Evolutionary conservation across 116 monocot species (phyloP), one percentile per base, ranked within the genome.

Genomic region (Zostera marina): DNA sequence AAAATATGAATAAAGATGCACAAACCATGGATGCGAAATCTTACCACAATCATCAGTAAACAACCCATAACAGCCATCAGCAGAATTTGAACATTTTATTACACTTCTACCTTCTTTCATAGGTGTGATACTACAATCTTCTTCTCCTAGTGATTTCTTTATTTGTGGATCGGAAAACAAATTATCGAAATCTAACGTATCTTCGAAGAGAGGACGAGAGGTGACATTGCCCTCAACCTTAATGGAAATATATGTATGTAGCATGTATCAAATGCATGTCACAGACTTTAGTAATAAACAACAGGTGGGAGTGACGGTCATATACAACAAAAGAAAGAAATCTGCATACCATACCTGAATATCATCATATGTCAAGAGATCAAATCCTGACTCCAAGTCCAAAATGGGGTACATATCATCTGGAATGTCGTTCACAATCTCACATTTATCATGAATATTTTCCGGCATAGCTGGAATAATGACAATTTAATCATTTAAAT

Each of bases 181-280:
- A 58, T 54, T 55, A 44, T 65, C 68, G 53, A 72, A 63, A 23
- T 69, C 62, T 32, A 61, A 38, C 47, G 63, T 14, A 22, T 82
- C 74, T 39, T 15, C 38, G 32, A 38, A 47, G 25, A 56, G 32
- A 56, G 25, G 38, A 56, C 32, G 39, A 6, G 56, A 38, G 38
- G 15, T 14, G 3, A 16, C 56, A 39, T 32, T 56, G 6, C 14
- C 56, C 6, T 38, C 56, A 56, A 56, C 56, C 56, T 56, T 7
- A 12, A 56, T 56, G 38, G 38, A 49, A 49, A 49, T 19, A 49
- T 32, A 32, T 26, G 32, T 32, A 32, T 32, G 32, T 32, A 32
- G 32, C 5, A 32, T 32, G 32, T 32, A 32, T n/a, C n/a, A n/a
- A n/a, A n/a, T n/a, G n/a, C n/a, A n/a, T 32, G 32, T 32, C 32